Conservation (phyloP, 768 basidiomycete genomes). For the Leccinum disarticulatum region DNA sequence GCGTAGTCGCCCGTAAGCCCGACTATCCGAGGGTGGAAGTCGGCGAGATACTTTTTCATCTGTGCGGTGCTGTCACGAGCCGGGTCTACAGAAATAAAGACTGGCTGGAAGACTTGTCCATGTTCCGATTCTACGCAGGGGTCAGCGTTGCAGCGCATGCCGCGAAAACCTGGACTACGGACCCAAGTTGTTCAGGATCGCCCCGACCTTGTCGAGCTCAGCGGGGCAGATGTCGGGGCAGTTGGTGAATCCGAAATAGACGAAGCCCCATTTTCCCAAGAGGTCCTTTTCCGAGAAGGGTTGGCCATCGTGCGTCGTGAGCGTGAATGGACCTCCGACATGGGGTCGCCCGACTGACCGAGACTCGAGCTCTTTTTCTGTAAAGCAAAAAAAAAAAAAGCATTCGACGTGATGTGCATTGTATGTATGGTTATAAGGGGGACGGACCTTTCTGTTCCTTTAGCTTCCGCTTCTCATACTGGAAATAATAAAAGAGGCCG, state of each 20-base stretch:
- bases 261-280: conserved; percentile 85
- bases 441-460: conserved; percentile 71
- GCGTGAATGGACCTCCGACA: conserved; percentile 87
- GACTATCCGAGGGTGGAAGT: conserved; percentile 89
- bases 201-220: conserved; percentile 93
- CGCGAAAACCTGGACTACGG: conserved; percentile 21
- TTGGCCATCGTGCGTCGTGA: conserved; percentile 52
- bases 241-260: conserved; percentile 99
- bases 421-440: background rate
- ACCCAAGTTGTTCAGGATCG: conserved; percentile 73
- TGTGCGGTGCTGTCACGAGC: conserved; percentile 74
- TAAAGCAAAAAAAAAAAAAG: background rate
- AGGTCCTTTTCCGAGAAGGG: conserved; percentile 78
- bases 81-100: conserved; percentile 97
- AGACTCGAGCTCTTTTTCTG: conserved; percentile 73
- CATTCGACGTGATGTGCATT: background rate
- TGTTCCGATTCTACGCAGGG: conserved; percentile 57
- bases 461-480: conserved; percentile 78
- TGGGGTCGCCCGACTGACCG: conserved; percentile 81
- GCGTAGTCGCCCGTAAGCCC: conserved; percentile 89
- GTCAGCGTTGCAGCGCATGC: conserved; percentile 10
- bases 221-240: conserved; percentile 99
- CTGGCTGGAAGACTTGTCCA: conserved; percentile 75
- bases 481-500: conserved; percentile 87
- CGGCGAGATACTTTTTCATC: conserved; percentile 64